phyloP scores from a whole-genome alignment of 352 stramenopile species.

The Phytophthora agathidicida region DNA sequence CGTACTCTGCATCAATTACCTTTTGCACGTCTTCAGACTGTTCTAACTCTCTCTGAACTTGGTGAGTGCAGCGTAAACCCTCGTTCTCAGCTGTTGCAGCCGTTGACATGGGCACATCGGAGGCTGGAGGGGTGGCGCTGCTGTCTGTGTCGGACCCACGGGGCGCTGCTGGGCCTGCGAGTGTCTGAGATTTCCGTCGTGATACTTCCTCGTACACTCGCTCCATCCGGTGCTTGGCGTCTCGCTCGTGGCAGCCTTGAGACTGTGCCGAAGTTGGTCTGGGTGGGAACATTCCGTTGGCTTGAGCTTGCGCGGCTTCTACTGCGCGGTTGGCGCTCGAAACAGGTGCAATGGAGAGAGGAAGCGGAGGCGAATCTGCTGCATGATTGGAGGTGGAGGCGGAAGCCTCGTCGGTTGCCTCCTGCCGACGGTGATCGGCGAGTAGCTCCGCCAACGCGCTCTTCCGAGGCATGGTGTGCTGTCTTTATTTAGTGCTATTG shows the following conservation, averaged over 20 bases:
- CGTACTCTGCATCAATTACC: not conserved
- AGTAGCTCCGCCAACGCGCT: conserved; percentile 34
- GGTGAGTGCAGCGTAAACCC: conserved; percentile 20
- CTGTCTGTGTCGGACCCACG: conserved; percentile 32
- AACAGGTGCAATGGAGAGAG: not conserved
- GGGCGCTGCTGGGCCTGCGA: conserved; percentile 12
- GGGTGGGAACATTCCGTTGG: not conserved
- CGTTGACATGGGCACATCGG: conserved; percentile 9
- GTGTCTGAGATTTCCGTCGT: conserved; percentile 35
- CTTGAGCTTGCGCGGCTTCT: conserved; percentile 18
- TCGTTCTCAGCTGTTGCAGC: conserved; percentile 8
- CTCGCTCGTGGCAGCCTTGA: conserved; percentile 13
- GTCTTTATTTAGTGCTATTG: conserved; percentile 26
- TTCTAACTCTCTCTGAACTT: not conserved
- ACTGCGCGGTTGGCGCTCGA: conserved; percentile 6
- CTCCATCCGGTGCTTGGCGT: conserved; percentile 56
- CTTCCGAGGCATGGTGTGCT: conserved; percentile 39
- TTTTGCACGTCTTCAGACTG: not conserved
- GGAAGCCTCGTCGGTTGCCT: conserved; percentile 8
- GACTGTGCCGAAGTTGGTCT: conserved; percentile 8
- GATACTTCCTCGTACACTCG: conserved; percentile 59
- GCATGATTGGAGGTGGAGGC: not conserved
- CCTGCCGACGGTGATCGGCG: conserved; percentile 33
- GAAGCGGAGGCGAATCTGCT: not conserved
- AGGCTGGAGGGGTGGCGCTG: conserved; percentile 25